phyloP scores from a whole-genome alignment of 164 flowering plant species.

The Platanus orientalis region DNA sequence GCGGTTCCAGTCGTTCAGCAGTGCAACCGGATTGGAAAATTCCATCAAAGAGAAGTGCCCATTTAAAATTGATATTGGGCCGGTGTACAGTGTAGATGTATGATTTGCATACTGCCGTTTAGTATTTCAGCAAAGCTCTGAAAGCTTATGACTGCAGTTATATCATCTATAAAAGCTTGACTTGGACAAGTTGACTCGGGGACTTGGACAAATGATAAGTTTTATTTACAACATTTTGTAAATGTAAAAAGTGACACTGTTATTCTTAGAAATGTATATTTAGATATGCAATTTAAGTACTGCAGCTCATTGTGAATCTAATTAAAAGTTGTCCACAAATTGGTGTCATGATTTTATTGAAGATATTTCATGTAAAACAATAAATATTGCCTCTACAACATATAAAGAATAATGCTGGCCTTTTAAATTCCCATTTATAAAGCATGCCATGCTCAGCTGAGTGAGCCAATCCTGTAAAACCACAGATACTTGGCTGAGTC shows the following conservation, averaged over 20 bases:
- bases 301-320: no score
- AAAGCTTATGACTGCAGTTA: background rate
- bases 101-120: conserved; percentile 22
- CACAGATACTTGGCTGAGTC: background rate
- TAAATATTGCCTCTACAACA: background rate
- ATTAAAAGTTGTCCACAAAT: no score
- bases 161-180: no score
- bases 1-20: conserved; percentile 74
- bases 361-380: no score
- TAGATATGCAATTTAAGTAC: no score
- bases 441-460: conserved; percentile 5
- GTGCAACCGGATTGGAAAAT: conserved; percentile 54
- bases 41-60: conserved; percentile 83
- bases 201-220: background rate
- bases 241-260: no score
- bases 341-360: no score
- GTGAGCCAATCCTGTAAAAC: background rate
- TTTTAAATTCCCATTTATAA: background rate
- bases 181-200: background rate
- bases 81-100: conserved; percentile 96
- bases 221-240: no score
- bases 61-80: conserved; percentile 88
- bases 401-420: background rate
- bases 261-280: no score
- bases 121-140: background rate